These are phyloP conservation scores for Ogataea parapolymorpha DNA, from an alignment of 805 yeast genomes.

Conservation along the genomic window DNA sequence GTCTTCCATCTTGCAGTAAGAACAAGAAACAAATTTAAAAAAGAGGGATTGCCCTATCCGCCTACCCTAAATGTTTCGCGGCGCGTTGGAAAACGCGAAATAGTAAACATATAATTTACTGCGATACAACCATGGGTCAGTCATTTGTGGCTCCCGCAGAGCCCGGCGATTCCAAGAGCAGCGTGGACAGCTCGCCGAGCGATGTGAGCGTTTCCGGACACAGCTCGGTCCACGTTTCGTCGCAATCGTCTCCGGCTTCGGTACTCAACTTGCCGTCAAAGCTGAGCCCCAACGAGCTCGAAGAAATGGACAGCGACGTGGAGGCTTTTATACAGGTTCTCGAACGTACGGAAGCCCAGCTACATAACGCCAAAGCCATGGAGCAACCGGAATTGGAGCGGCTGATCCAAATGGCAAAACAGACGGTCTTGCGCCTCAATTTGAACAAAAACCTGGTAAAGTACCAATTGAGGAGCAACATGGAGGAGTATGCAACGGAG, in stretches of 20 bases:
- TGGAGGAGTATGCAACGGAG: slow-evolving; percentile 32
- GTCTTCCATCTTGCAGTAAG: slow-evolving; percentile 6
- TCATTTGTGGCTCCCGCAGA: slow-evolving; percentile 1
- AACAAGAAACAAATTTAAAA: background rate
- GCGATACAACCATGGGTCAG: slow-evolving; percentile 1
- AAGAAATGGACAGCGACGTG: slow-evolving; percentile 21
- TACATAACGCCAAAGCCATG: slow-evolving; percentile 1
- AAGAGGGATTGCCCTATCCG: background rate
- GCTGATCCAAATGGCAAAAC: slow-evolving; percentile 15
- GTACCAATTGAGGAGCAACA: slow-evolving; percentile 25
- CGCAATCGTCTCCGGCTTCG: slow-evolving; percentile 6
- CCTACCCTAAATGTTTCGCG: slow-evolving; percentile 5
- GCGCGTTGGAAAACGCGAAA: slow-evolving; percentile 11
- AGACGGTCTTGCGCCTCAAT: slow-evolving; percentile 30
- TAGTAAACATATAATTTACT: slow-evolving; percentile 4
- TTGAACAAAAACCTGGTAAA: slow-evolving; percentile 31
- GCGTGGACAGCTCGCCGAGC: slow-evolving; percentile 1
- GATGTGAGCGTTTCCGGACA: background rate
- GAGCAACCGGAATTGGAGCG: slow-evolving; percentile 1
- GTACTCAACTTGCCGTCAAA: background rate
- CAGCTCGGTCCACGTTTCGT: slow-evolving; percentile 6
- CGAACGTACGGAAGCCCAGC: slow-evolving; percentile 3
- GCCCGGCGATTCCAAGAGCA: background rate
- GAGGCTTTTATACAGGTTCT: slow-evolving; percentile 9
- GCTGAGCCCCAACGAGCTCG: slow-evolving; percentile 16